These are phyloP conservation scores for Sclerotinia spermophila DNA, from an alignment of 2,329 filamentous ascomycete genomes.

Conservation along the genomic window DNA sequence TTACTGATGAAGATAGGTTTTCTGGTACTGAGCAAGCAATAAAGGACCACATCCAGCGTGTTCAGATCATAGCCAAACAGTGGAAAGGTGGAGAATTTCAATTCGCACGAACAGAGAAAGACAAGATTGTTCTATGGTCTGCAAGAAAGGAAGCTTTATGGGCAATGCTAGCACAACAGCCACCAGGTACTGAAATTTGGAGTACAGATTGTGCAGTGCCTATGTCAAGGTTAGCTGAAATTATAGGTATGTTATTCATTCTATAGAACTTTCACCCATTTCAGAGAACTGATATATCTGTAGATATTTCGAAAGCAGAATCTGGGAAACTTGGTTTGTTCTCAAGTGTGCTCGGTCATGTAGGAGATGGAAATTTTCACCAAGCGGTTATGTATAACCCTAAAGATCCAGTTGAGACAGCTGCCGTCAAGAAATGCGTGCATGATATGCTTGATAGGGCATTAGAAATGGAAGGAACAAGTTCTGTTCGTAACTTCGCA, in stretches of 20 bases:
- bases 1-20: conserved; percentile 43
- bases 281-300: background rate
- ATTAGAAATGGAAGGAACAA: conserved; percentile 88
- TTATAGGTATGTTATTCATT: conserved; percentile 47
- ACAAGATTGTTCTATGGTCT: conserved; percentile 73
- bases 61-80: conserved; percentile 60
- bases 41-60: conserved; percentile 66
- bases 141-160: conserved; percentile 77
- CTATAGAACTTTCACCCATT: background rate
- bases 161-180: conserved; percentile 69
- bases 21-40: conserved; percentile 72
- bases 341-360: conserved; percentile 79
- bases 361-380: conserved; percentile 92
- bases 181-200: conserved; percentile 62
- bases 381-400: conserved; percentile 84
- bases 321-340: conserved; percentile 73
- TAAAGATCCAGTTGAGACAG: conserved; percentile 63
- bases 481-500: conserved; percentile 48
- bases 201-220: conserved; percentile 82
- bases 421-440: conserved; percentile 72
- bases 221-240: conserved; percentile 67
- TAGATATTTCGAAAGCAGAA: conserved; percentile 74
- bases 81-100: conserved; percentile 66
- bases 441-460: conserved; percentile 84
- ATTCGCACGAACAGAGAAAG: conserved; percentile 66